Evolutionary conservation across 1,139 yeast genomes (phyloP).

Genomic region (Torulaspora globosa): DNA sequence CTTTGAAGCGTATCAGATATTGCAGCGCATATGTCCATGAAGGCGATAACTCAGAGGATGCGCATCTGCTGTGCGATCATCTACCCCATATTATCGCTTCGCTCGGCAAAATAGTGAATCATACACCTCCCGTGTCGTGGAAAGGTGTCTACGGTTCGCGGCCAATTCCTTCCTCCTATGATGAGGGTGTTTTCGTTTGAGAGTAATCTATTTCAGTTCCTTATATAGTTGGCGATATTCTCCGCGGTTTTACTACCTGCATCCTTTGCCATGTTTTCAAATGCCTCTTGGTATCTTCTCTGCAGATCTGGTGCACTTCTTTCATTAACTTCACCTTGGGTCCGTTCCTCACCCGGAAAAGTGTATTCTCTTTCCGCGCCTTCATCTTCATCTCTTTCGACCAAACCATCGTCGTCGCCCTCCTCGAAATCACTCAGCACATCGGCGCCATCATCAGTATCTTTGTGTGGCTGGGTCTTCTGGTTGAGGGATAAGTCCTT

Average conservation of each 20-base stretch:
- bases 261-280: slow-evolving; percentile 57
- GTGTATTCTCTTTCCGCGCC: slow-evolving; percentile 60
- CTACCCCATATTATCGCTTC: slow-evolving; percentile 33
- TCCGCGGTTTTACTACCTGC: slow-evolving; percentile 67
- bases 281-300: slow-evolving; percentile 67
- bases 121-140: slow-evolving; percentile 69
- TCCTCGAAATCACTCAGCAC: slow-evolving; percentile 67
- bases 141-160: slow-evolving; percentile 74
- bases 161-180: slow-evolving; percentile 63
- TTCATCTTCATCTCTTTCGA: slow-evolving; percentile 62
- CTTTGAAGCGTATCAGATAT: slow-evolving; percentile 25
- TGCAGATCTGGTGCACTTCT: slow-evolving; percentile 53
- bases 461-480: slow-evolving; percentile 27
- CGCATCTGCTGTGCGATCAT: slow-evolving; percentile 51
- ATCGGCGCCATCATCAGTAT: slow-evolving; percentile 48
- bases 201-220: slow-evolving; percentile 26
- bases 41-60: slow-evolving; percentile 83
- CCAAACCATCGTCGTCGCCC: slow-evolving; percentile 58
- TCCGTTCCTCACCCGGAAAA: slow-evolving; percentile 64
- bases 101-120: slow-evolving; percentile 18
- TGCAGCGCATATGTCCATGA: slow-evolving; percentile 62
- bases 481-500: slow-evolving; percentile 71
- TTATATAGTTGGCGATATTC: slow-evolving; percentile 63
- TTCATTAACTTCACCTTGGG: slow-evolving; percentile 52
- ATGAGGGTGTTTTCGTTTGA: slow-evolving; percentile 49